phyloP scores from a whole-genome alignment of 768 basidiomycete species.

The Psilocybe sp. region DNA sequence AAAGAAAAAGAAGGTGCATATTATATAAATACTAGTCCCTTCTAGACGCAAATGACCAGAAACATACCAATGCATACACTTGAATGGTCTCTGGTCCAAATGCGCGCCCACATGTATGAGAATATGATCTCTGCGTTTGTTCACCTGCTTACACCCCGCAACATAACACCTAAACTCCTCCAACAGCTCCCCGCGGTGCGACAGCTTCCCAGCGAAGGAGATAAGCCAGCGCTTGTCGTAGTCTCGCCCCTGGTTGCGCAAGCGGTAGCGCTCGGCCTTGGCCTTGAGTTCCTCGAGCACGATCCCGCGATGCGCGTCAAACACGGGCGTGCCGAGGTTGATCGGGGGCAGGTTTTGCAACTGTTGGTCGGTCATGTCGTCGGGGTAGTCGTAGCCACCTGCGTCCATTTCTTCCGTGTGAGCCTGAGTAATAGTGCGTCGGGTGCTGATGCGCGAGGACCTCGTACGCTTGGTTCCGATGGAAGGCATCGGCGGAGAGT shows the following conservation, averaged over 20 bases:
- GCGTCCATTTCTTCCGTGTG: conserved; percentile 6
- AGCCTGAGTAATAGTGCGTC: conserved; percentile 15
- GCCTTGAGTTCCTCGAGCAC: conserved; percentile 49
- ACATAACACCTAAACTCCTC: conserved; percentile 70
- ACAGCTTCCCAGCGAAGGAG: conserved; percentile 66
- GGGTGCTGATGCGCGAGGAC: conserved; percentile 18
- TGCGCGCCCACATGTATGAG: conserved; percentile 73
- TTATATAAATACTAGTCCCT: background rate
- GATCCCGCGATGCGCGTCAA: conserved; percentile 65
- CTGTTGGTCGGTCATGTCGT: conserved; percentile 12
- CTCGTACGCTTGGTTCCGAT: conserved; percentile 12
- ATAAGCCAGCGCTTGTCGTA: conserved; percentile 66
- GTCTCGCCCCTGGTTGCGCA: conserved; percentile 51
- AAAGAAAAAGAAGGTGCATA: background rate
- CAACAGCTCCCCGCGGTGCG: conserved; percentile 51
- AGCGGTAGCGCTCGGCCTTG: conserved; percentile 52
- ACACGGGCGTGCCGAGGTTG: conserved; percentile 48
- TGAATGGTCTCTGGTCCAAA: conserved; percentile 64
- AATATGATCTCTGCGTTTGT: conserved; percentile 75
- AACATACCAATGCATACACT: conserved; percentile 63
- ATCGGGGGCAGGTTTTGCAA: conserved; percentile 16
- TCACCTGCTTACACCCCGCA: conserved; percentile 60
- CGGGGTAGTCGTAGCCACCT: conserved; percentile 7
- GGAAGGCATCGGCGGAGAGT: conserved; percentile 20
- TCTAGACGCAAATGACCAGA: background rate